Percentiles rank a stretch among this genome's conserved stretches.
Conservation (phyloP, 2,329 filamentous ascomycete species). For the Xylariales sp. region DNA sequence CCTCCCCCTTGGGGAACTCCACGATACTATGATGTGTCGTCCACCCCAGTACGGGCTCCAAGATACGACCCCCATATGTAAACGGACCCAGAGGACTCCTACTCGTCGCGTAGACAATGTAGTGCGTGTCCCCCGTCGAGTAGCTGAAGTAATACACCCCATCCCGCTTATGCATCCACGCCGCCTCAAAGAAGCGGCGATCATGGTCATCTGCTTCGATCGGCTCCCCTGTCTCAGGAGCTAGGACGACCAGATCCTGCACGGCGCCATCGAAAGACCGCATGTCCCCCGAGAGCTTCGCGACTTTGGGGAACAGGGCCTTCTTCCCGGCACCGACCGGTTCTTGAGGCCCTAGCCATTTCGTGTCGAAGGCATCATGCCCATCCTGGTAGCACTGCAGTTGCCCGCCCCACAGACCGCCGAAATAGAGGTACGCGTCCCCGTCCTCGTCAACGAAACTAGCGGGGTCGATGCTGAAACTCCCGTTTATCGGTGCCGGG, state of each 20-base stretch:
- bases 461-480: constrained; percentile 74
- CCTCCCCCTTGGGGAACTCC: constrained; percentile 60
- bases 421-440: constrained; percentile 67
- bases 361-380: constrained; percentile 47
- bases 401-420: constrained; percentile 77
- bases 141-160: constrained; percentile 72
- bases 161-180: constrained; percentile 71
- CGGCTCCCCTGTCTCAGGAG: constrained; percentile 53
- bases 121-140: constrained; percentile 75
- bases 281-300: constrained; percentile 61
- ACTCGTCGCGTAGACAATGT: constrained; percentile 63
- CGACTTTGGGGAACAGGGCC: constrained; percentile 65
- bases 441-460: constrained; percentile 64
- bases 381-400: constrained; percentile 67
- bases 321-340: constrained; percentile 48
- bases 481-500: constrained; percentile 59
- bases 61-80: constrained; percentile 63
- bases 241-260: constrained; percentile 60
- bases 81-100: constrained; percentile 66
- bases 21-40: constrained; percentile 78
- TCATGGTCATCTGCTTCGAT: constrained; percentile 66
- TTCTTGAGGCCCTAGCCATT: constrained; percentile 54
- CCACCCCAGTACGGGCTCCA: constrained; percentile 76
- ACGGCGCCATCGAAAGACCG: constrained; percentile 51
- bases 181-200: constrained; percentile 73